These are phyloP conservation scores for Aspergillus hancockii DNA, from an alignment of 495 filamentous ascomycete species.

Conservation along the genomic window DNA sequence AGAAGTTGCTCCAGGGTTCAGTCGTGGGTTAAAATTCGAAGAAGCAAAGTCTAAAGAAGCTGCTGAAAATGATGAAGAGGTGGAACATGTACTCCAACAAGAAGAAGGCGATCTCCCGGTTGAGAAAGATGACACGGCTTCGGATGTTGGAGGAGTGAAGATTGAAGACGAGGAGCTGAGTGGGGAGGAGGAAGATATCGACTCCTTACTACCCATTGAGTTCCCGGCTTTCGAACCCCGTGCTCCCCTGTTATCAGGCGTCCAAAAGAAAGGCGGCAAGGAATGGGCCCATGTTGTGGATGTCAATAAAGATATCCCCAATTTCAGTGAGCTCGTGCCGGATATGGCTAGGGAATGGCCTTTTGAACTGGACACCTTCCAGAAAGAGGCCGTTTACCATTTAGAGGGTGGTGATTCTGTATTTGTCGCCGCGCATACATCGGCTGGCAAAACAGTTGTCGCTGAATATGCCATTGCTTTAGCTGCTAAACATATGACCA, in stretches of 20 bases:
- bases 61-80: conserved; percentile 63
- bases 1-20: conserved; percentile 79
- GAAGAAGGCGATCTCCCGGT: conserved; percentile 52
- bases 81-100: conserved; percentile 71
- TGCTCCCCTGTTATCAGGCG: conserved; percentile 68
- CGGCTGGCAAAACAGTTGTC: conserved; percentile 96
- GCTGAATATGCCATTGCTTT: conserved; percentile 97
- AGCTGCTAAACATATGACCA: conserved; percentile 97
- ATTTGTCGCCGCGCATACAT: conserved; percentile 98
- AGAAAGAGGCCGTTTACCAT: conserved; percentile 98
- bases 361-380: conserved; percentile 96
- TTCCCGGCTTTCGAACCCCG: conserved; percentile 92
- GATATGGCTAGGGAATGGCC: conserved; percentile 96
- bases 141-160: conserved; percentile 41
- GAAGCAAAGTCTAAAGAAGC: conserved; percentile 60
- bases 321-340: conserved; percentile 90
- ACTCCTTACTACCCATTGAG: conserved; percentile 85
- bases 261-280: conserved; percentile 68
- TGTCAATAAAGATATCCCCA: conserved; percentile 83
- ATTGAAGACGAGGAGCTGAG: conserved; percentile 54
- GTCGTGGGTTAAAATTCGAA: conserved; percentile 72
- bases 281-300: conserved; percentile 99
- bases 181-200: conserved; percentile 77
- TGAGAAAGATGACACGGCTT: conserved; percentile 32
- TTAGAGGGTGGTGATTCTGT: conserved; percentile 95